phyloP scores from a whole-genome alignment of 306 rosid species.

The Acmispon strigosus region DNA sequence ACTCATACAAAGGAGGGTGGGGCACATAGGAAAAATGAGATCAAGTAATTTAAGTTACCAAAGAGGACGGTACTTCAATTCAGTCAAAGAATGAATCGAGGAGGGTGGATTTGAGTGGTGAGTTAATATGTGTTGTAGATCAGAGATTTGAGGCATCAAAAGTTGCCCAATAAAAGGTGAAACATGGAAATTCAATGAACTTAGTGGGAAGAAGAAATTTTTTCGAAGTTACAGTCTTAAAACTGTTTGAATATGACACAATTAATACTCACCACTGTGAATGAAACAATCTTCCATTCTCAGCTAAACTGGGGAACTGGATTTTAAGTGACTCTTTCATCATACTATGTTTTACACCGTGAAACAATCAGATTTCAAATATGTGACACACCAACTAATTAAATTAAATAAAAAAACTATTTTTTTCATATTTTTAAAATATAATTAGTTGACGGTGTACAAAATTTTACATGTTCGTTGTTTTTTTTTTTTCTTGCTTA shows the following conservation, averaged over 20 bases:
- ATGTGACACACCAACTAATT: no score
- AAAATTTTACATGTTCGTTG: no score
- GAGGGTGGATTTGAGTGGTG: slow-evolving; percentile 12
- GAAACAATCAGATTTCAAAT: no score
- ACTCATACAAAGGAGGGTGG: no score
- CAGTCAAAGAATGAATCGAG: background rate
- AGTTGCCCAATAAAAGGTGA: background rate
- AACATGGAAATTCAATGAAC: slow-evolving; percentile 15
- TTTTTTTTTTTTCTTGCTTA: background rate
- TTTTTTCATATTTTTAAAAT: no score
- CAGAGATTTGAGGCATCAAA: slow-evolving; percentile 11
- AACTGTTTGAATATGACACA: background rate
- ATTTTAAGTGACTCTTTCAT: no score
- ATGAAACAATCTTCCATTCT: background rate
- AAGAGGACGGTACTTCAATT: background rate
- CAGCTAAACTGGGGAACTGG: no score
- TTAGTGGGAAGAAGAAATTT: slow-evolving; percentile 24
- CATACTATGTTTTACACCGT: background rate
- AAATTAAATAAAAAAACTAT: no score
- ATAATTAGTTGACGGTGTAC: no score
- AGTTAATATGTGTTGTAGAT: slow-evolving; percentile 8
- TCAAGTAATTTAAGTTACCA: background rate
- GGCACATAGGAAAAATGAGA: slow-evolving; percentile 12
- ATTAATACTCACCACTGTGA: background rate
- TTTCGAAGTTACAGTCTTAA: background rate